phyloP scores from a whole-genome alignment of 2,329 filamentous ascomycete species.

The Microdochium nivale region DNA sequence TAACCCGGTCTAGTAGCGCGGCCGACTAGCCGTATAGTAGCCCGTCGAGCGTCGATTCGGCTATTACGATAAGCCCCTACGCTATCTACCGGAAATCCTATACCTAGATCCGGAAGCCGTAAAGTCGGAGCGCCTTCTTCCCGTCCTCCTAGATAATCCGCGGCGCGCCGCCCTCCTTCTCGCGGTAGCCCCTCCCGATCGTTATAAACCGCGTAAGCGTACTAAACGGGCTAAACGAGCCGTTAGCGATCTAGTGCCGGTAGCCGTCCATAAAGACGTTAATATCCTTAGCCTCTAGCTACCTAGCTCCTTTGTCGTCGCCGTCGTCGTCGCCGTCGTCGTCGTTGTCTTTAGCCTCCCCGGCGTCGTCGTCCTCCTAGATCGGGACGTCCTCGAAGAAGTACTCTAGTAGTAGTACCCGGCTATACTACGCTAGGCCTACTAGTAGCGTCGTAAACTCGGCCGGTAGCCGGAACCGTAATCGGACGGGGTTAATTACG shows the following conservation, averaged over 20 bases:
- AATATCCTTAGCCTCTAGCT: not conserved
- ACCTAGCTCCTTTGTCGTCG: not conserved
- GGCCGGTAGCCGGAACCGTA: not conserved
- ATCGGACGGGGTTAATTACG: not conserved
- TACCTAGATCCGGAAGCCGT: not conserved
- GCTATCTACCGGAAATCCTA: not conserved
- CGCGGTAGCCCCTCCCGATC: not conserved
- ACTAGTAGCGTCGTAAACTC: not conserved
- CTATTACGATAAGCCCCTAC: not conserved
- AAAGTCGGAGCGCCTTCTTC: not conserved
- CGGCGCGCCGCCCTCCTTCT: not conserved
- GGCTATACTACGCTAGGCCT: not conserved
- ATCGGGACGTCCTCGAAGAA: not conserved
- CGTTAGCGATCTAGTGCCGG: not conserved
- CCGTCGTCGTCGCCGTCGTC: not conserved
- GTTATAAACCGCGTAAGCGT: conserved; percentile 1
- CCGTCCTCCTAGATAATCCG: conserved; percentile 1
- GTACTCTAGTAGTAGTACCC: not conserved
- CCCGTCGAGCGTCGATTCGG: not conserved
- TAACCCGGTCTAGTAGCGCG: not conserved
- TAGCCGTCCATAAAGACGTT: not conserved
- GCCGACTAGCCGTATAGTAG: not conserved
- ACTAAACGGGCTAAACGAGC: not conserved
- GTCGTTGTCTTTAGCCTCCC: too few relatives aligned
- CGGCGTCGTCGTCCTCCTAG: not conserved